Base-by-base conservation (phyloP, 2,329 filamentous ascomycete species). In the Colletotrichum melonis region DNA sequence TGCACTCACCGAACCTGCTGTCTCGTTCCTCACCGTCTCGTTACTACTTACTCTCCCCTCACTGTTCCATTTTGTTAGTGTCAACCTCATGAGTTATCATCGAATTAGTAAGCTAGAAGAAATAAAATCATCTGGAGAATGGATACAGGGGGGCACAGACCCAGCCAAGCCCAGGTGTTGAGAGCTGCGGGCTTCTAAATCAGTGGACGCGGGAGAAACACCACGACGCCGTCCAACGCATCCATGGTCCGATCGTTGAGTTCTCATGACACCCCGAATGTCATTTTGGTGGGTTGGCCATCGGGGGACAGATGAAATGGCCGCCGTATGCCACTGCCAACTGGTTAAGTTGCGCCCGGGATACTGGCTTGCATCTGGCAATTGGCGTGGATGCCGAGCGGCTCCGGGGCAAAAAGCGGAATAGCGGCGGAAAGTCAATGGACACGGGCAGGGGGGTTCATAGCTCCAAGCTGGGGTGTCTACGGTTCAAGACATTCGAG, bases 161-260 rank as follows among this genome's bases (percentile, higher is more conserved):
- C 28, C 54, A 30, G 35, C 38, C 56, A 11, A 9, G 11, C 30
- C 35, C 9, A 28, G 28, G n/a, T 22, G 22, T 7, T 9, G 3
- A 52, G 24, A n/a, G 5, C 12, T 49, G 7, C 19, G 42, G 30
- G 8, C 28, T 63, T 57, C 62, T 35, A 35, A 52, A 67, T 54
- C 57, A 35, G 19, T 35, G 7, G 38, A 42, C 7, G 62, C 57
- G 16, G 60, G n/a, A 19, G 4, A 9, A 68, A 42, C 26, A 72
- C 14, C n/a, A 42, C 28, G 35, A 16, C 56, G 56, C 60, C 56
- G n/a, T 71, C 52, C 49, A 56, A 19, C 46, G 32, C 35, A 71
- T 24, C 26, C 46, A 57, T 67, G 63, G 8, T 38, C 64, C 22
- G 57, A 68, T 72, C 63, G 32, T 22, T 32, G 35, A 28, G 14